These are phyloP conservation scores for Daldinia loculata DNA, from an alignment of 495 filamentous ascomycete species.

Conservation along the genomic window DNA sequence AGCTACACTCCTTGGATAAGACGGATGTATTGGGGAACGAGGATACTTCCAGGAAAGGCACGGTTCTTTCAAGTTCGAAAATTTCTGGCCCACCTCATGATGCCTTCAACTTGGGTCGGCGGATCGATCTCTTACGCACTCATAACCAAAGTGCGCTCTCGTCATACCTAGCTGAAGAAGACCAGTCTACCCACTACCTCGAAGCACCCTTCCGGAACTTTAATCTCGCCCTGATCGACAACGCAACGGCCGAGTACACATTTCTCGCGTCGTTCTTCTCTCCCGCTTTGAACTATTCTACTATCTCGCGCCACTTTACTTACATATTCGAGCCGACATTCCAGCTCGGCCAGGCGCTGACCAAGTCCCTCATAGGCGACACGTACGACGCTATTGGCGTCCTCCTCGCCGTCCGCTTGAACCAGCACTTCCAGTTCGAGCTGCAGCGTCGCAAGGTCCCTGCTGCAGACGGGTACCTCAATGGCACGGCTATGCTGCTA, in stretches of 20 bases:
- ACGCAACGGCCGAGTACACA: conserved; percentile 92
- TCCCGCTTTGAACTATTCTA: conserved; percentile 62
- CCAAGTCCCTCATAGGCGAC: conserved; percentile 76
- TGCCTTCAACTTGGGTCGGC: conserved; percentile 84
- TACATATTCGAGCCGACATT: conserved; percentile 89
- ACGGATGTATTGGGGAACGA: conserved; percentile 86
- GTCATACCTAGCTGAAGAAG: conserved; percentile 88
- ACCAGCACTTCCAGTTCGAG: conserved; percentile 92
- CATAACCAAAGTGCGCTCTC: conserved; percentile 74
- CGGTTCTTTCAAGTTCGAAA: conserved; percentile 55
- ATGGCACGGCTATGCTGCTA: conserved; percentile 91
- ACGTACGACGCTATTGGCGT: conserved; percentile 86
- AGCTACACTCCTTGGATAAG: conserved; percentile 81
- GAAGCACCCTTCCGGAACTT: conserved; percentile 92
- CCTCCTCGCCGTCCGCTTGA: conserved; percentile 88
- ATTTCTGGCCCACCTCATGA: conserved; percentile 76
- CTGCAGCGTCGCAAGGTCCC: conserved; percentile 91
- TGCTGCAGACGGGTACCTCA: conserved; percentile 88
- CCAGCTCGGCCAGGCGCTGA: conserved; percentile 76
- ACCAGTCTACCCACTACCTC: conserved; percentile 82
- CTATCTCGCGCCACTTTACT: conserved; percentile 71
- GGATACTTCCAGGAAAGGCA: conserved; percentile 68
- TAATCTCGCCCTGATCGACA: conserved; percentile 92
- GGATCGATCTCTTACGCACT: conserved; percentile 79
- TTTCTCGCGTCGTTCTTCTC: conserved; percentile 92